Evolutionary conservation across 805 yeast species (phyloP).

Genomic region (Candida maesae): DNA sequence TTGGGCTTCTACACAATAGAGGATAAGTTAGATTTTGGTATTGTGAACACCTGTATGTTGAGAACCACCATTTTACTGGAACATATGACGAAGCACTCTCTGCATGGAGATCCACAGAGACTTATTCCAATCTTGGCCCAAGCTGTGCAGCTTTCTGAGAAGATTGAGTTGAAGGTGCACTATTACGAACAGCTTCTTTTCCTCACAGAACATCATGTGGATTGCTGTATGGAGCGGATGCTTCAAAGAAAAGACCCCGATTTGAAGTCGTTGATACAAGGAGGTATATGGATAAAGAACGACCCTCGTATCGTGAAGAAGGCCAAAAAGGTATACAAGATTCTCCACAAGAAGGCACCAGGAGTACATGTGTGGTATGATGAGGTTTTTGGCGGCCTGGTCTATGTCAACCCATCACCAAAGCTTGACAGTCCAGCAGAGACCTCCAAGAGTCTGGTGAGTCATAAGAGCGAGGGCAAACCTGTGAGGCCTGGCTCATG

Average conservation of each 20-base stretch:
- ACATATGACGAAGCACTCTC: conserved; percentile 16
- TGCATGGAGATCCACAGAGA: conserved; percentile 31
- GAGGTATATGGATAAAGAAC: conserved; percentile 33
- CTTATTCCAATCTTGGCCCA: conserved; percentile 35
- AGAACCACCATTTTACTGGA: conserved; percentile 22
- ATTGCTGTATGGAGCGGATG: conserved; percentile 36
- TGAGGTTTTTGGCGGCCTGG: conserved; percentile 23
- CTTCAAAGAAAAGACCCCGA: conserved; percentile 25
- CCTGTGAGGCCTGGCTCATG: conserved; percentile 19
- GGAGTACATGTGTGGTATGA: conserved; percentile 20
- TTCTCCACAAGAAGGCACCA: conserved; percentile 19
- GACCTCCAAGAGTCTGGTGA: neutral
- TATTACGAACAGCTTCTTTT: conserved; percentile 26
- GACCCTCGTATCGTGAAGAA: conserved; percentile 22
- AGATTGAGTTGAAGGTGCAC: conserved; percentile 17
- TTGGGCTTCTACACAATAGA: conserved; percentile 29
- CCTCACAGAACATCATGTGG: conserved; percentile 28
- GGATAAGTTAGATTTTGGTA: conserved; percentile 16
- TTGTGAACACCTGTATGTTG: conserved; percentile 13
- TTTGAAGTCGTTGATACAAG: conserved; percentile 32
- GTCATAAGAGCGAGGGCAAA: neutral
- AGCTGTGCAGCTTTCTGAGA: conserved; percentile 29
- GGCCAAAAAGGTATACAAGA: conserved; percentile 26
- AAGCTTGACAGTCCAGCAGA: neutral
- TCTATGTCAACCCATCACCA: conserved; percentile 3